These are phyloP conservation scores for Penicillium polonicum DNA, from an alignment of 2,329 filamentous ascomycete genomes.

Conservation along the genomic window DNA sequence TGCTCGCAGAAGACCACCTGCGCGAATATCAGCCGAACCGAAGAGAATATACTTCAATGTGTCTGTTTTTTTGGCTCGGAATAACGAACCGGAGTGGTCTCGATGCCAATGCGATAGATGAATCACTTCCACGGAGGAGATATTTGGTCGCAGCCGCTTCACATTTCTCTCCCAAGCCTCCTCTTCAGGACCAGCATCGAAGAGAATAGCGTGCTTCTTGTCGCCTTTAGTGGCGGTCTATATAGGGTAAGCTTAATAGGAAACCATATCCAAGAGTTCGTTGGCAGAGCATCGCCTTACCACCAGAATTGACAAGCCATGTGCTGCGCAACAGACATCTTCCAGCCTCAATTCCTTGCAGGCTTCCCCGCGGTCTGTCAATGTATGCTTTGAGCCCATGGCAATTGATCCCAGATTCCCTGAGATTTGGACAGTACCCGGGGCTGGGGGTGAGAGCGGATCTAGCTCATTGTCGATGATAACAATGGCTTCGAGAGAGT, in stretches of 20 bases:
- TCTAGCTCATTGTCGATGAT: constrained; percentile 59
- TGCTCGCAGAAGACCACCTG: constrained; percentile 52
- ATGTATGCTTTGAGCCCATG: constrained; percentile 34
- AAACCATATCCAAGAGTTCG: neutral
- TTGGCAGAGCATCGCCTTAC: constrained; percentile 32
- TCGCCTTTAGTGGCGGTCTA: constrained; percentile 51
- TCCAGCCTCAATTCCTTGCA: constrained; percentile 50
- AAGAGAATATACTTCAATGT: neutral
- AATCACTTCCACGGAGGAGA: constrained; percentile 48
- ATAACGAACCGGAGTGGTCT: constrained; percentile 51
- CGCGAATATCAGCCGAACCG: neutral
- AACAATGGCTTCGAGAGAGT: constrained; percentile 50
- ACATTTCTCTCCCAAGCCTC: constrained; percentile 53
- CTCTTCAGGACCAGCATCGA: constrained; percentile 56
- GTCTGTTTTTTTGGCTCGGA: neutral
- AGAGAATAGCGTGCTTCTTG: constrained; percentile 50
- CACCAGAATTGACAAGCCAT: constrained; percentile 55
- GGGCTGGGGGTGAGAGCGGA: constrained; percentile 49
- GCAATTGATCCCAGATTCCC: constrained; percentile 48
- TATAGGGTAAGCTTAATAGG: neutral
- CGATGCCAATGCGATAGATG: constrained; percentile 57
- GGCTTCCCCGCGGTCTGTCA: constrained; percentile 43
- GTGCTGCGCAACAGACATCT: constrained; percentile 54
- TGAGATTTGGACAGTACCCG: constrained; percentile 44
- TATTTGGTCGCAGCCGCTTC: constrained; percentile 44